Evolutionary conservation across 345 rosid genomes (phyloP).

Genomic region (Salix viminalis): DNA sequence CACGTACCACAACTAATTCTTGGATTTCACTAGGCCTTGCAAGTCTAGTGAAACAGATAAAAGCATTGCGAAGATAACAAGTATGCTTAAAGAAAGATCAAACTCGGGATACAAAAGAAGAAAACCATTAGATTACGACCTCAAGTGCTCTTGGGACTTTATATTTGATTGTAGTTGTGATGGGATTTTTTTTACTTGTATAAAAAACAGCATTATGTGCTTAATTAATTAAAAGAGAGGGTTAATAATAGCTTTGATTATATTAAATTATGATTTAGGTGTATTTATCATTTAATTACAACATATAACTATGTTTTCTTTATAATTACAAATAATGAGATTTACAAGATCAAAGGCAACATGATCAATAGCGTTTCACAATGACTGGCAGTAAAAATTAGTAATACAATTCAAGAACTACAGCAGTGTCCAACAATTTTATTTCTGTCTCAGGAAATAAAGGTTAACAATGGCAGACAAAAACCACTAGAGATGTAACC

Average conservation of each 20-base stretch:
- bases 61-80: accelerated
- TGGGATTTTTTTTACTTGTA: background rate
- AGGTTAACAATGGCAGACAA: background rate
- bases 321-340: too few relatives aligned
- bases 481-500: background rate
- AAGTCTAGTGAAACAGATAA: too few relatives aligned
- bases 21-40: accelerated
- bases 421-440: too few relatives aligned
- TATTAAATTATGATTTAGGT: too few relatives aligned
- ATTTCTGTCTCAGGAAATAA: background rate
- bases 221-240: background rate
- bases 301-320: too few relatives aligned
- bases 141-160: background rate
- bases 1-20: too few relatives aligned
- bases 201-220: background rate
- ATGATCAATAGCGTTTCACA: background rate
- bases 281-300: too few relatives aligned
- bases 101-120: too few relatives aligned
- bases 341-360: background rate
- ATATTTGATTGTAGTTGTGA: background rate
- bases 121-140: too few relatives aligned
- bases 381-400: background rate
- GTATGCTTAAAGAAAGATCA: accelerated
- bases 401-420: too few relatives aligned
- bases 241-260: too few relatives aligned